phyloP scores from a whole-genome alignment of 176 grass and related monocot genomes.

The sorghum (Sorghum bicolor) region Sorghum_bicolor_NCBIv3 NC_012878.2:1672001-1672500 shows the following conservation, averaged over 20 bases:
- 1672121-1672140: slow-evolving; percentile 35
- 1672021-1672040: too few relatives aligned
- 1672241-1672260: not conserved
- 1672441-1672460: not conserved
- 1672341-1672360: not conserved
- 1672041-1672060: too few relatives aligned
- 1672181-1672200: not conserved
- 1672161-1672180: slow-evolving; percentile 55
- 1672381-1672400: not conserved
- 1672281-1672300: not conserved
- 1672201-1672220: not conserved
- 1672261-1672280: not conserved
- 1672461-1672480: not conserved
- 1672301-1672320: not conserved
- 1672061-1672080: too few relatives aligned
- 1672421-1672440: not conserved
- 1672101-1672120: slow-evolving; percentile 19
- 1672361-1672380: not conserved
- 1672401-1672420: not conserved
- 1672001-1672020: too few relatives aligned
- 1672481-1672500: not conserved
- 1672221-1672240: not conserved
- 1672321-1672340: not conserved
- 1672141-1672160: slow-evolving; percentile 32
- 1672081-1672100: not conserved